Conservation (phyloP, 495 filamentous ascomycete genomes). For the Sphaerosporella brunnea region DNA sequence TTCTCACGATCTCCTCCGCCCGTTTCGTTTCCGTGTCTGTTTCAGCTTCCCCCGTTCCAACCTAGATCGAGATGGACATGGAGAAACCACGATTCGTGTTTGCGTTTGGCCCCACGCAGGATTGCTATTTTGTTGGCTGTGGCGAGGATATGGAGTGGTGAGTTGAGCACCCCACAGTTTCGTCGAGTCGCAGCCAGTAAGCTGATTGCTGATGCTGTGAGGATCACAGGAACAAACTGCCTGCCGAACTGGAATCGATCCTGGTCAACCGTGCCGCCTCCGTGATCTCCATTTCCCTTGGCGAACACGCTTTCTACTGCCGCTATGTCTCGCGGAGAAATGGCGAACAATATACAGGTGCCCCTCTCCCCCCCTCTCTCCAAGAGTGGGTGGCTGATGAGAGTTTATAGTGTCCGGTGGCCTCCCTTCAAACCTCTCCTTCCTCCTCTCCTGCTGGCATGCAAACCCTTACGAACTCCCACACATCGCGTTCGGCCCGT, state of each 20-base stretch:
- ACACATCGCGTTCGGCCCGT: constrained; percentile 5
- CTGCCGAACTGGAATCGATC: constrained; percentile 3
- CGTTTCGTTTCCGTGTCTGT: no score
- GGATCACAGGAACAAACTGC: neutral
- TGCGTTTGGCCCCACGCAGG: neutral
- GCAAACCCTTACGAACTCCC: constrained; percentile 2
- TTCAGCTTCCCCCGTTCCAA: no score
- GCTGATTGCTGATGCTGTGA: no score
- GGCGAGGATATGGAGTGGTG: constrained; percentile 5
- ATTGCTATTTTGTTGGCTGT: constrained; percentile 7
- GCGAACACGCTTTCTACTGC: constrained; percentile 6
- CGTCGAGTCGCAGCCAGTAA: neutral
- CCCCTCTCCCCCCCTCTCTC: neutral
- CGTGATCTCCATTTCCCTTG: constrained; percentile 2
- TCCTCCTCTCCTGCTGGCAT: constrained; percentile 4
- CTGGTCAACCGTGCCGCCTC: constrained; percentile 1
- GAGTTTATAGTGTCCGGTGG: neutral
- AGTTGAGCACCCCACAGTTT: neutral
- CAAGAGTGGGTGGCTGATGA: neutral
- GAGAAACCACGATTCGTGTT: constrained; percentile 6
- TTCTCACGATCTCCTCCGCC: no score
- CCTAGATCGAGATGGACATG: neutral
- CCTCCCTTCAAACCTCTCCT: constrained; percentile 1
- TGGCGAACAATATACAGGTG: constrained; percentile 1
- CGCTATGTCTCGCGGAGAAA: neutral